A percentile compares a stretch with the other conserved stretches of the same genome.
Evolutionary conservation across 1,284 basidiomycete species (phyloP).

Genomic region (Tilletia indica): DNA sequence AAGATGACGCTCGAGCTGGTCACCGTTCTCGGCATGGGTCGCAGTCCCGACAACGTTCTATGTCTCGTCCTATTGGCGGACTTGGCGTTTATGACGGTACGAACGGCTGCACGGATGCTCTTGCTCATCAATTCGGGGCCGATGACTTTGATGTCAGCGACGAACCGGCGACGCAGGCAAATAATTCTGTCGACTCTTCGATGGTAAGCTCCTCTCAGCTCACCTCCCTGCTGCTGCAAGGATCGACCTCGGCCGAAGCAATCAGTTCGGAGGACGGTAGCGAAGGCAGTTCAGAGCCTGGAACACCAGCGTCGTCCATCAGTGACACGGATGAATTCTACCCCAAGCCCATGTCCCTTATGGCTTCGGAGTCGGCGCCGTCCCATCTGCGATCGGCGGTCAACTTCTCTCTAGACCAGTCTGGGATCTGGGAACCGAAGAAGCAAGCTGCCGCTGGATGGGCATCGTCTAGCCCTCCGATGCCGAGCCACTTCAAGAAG

Average conservation of each 20-base stretch:
- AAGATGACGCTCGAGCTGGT: constrained; percentile 30
- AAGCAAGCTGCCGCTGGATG: background rate
- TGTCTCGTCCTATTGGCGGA: background rate
- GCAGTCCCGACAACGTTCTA: constrained; percentile 27
- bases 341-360: constrained; percentile 16
- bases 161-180: constrained; percentile 14
- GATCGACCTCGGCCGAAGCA: background rate
- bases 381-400: constrained; percentile 26
- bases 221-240: constrained; percentile 7
- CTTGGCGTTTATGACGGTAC: background rate
- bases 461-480: background rate
- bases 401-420: constrained; percentile 24
- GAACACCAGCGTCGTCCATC: constrained; percentile 39
- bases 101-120: no score
- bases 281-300: constrained; percentile 41
- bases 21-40: constrained; percentile 30
- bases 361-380: constrained; percentile 30
- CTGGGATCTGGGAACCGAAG: constrained; percentile 21
- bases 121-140: no score
- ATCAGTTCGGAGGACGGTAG: constrained; percentile 41
- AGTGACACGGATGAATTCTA: constrained; percentile 9
- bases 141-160: no score
- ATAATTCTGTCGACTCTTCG: background rate
- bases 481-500: background rate
- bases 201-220: constrained; percentile 10